phyloP scores from a whole-genome alignment of 768 basidiomycete species.

The Russula sp. region DNA sequence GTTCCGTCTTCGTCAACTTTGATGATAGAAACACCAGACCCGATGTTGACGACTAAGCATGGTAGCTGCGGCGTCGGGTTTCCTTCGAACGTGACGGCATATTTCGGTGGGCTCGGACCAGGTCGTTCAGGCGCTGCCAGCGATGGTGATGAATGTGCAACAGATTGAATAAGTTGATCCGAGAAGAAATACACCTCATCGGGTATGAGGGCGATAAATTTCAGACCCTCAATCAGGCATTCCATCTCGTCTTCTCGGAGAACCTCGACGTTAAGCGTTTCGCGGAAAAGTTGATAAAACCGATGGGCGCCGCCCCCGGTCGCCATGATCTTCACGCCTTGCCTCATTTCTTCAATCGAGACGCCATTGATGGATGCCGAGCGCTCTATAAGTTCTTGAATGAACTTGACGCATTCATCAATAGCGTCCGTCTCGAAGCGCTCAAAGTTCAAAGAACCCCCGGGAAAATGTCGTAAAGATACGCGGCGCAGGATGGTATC shows the following conservation, averaged over 20 bases:
- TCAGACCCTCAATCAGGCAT: slow-evolving; percentile 92
- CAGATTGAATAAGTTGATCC: slow-evolving; percentile 85
- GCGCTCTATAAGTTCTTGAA: slow-evolving; percentile 79
- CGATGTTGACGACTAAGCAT: slow-evolving; percentile 96
- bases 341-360: slow-evolving; percentile 84
- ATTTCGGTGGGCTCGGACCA: slow-evolving; percentile 86
- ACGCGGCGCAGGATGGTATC: slow-evolving; percentile 67
- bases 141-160: slow-evolving; percentile 41
- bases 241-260: slow-evolving; percentile 97
- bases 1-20: slow-evolving; percentile 93
- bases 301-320: slow-evolving; percentile 97
- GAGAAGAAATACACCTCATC: slow-evolving; percentile 99
- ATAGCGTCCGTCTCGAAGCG: slow-evolving; percentile 94
- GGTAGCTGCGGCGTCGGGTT: slow-evolving; percentile 86
- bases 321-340: slow-evolving; percentile 91
- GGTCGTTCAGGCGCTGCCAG: slow-evolving; percentile 65
- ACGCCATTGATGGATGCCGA: slow-evolving; percentile 87
- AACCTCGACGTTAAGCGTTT: slow-evolving; percentile 79
- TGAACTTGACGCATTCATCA: slow-evolving; percentile 78
- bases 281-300: slow-evolving; percentile 80
- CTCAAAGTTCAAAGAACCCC: slow-evolving; percentile 96
- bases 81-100: slow-evolving; percentile 82
- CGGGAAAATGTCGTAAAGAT: slow-evolving; percentile 80
- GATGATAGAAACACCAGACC: slow-evolving; percentile 96
- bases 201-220: slow-evolving; percentile 94